These are phyloP conservation scores for Ophiosphaerella herpotricha DNA, from an alignment of 2,329 filamentous ascomycete genomes.

Conservation along the genomic window DNA sequence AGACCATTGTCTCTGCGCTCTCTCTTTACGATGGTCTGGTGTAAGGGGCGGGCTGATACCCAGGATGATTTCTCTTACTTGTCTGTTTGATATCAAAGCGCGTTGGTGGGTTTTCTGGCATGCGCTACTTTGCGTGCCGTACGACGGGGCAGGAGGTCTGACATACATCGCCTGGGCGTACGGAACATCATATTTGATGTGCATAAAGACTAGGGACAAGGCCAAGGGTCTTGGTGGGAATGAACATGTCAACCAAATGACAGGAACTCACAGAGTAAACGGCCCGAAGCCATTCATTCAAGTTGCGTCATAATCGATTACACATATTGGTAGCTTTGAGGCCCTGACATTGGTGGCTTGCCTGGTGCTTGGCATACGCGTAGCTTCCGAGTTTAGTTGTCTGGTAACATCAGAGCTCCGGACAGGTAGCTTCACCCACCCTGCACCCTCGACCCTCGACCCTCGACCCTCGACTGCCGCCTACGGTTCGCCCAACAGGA, in stretches of 20 bases:
- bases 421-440: constrained; percentile 27
- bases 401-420: constrained; percentile 24
- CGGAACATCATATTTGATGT: constrained; percentile 40
- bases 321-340: neutral
- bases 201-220: constrained; percentile 31
- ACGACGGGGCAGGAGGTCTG: constrained; percentile 32
- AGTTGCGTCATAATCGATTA: neutral
- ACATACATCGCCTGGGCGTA: constrained; percentile 38
- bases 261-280: too few relatives aligned
- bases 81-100: constrained; percentile 48
- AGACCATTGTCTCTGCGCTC: constrained; percentile 96
- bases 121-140: constrained; percentile 38
- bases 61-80: constrained; percentile 37
- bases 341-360: neutral
- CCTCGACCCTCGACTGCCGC: too few relatives aligned
- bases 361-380: constrained; percentile 25
- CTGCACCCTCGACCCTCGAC: too few relatives aligned
- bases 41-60: constrained; percentile 49
- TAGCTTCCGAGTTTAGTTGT: constrained; percentile 16
- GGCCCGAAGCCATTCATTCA: too few relatives aligned
- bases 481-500: too few relatives aligned
- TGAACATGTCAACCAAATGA: constrained; percentile 8
- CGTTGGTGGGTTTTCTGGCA: constrained; percentile 38
- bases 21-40: constrained; percentile 96
- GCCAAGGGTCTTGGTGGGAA: constrained; percentile 6